phyloP scores from a whole-genome alignment of 805 yeast genomes.

The Jamesozyma gamospora region DNA sequence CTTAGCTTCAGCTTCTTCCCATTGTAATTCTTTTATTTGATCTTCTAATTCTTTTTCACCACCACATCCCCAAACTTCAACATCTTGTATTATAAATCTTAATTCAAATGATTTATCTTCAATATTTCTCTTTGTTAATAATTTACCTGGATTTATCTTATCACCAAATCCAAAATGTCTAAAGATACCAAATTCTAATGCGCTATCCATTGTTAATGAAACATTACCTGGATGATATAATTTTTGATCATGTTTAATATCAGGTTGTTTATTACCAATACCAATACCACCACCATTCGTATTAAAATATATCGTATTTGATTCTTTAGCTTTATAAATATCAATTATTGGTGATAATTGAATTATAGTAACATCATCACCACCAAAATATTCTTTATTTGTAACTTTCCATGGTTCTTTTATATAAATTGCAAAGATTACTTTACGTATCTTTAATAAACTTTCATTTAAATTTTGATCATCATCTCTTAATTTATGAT shows the following conservation, averaged over 20 bases:
- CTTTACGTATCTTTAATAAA: slow-evolving; percentile 25
- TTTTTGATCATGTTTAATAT: slow-evolving; percentile 35
- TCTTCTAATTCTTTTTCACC: slow-evolving; percentile 65
- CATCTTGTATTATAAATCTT: slow-evolving; percentile 56
- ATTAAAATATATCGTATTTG: slow-evolving; percentile 51
- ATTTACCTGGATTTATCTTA: slow-evolving; percentile 31
- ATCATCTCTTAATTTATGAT: slow-evolving; percentile 33
- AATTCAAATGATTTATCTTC: slow-evolving; percentile 44
- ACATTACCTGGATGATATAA: slow-evolving; percentile 63
- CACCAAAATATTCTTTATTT: slow-evolving; percentile 66
- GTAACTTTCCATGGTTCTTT: slow-evolving; percentile 70
- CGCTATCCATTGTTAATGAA: slow-evolving; percentile 66
- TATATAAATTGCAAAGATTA: slow-evolving; percentile 56
- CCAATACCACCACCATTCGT: slow-evolving; percentile 76
- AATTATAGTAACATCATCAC: slow-evolving; percentile 43
- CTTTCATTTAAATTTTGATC: slow-evolving; percentile 17
- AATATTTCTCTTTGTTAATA: slow-evolving; percentile 12
- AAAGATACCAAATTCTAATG: slow-evolving; percentile 72
- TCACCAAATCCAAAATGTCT: slow-evolving; percentile 57
- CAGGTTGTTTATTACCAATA: slow-evolving; percentile 64
- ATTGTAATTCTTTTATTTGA: slow-evolving; percentile 72
- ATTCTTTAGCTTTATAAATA: slow-evolving; percentile 34
- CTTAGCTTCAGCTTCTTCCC: slow-evolving; percentile 84
- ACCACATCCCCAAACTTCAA: slow-evolving; percentile 93
- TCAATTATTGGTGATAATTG: slow-evolving; percentile 61